These are phyloP conservation scores for Leccinum uliginosum DNA, from an alignment of 768 basidiomycete species.

Conservation along the genomic window DNA sequence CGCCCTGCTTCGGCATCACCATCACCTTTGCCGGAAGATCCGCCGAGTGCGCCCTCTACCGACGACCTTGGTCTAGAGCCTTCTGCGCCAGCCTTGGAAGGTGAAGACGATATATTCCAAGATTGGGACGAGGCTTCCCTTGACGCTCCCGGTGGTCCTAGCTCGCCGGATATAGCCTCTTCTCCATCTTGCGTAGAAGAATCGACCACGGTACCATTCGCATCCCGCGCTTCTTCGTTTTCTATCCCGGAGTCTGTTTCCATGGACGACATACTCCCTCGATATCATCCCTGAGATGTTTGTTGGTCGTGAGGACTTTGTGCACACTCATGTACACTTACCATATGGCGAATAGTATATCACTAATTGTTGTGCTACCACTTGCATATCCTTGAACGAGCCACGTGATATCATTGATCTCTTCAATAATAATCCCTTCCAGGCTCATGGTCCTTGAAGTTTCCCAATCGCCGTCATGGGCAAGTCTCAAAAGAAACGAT, in stretches of 20 bases:
- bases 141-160: neutral
- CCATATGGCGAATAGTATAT: constrained; percentile 14
- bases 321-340: constrained; percentile 20
- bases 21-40: constrained; percentile 42
- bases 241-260: constrained; percentile 1
- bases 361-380: constrained; percentile 19
- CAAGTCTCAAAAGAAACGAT: constrained; percentile 85
- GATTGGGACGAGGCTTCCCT: constrained; percentile 19
- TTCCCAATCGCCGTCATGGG: constrained; percentile 55
- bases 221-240: constrained; percentile 2
- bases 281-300: constrained; percentile 26
- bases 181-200: neutral
- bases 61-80: constrained; percentile 33
- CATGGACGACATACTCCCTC: constrained; percentile 23
- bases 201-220: neutral
- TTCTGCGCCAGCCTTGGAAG: constrained; percentile 42
- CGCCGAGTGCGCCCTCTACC: constrained; percentile 32
- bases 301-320: constrained; percentile 7
- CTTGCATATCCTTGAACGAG: neutral
- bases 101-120: constrained; percentile 18
- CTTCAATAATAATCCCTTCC: too few relatives aligned
- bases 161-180: constrained; percentile 3
- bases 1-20: constrained; percentile 38
- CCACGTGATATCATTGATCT: too few relatives aligned
- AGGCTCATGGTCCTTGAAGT: too few relatives aligned